phyloP scores from a whole-genome alignment of 1,139 yeast genomes.

The Suhomyces atakaporum region DNA sequence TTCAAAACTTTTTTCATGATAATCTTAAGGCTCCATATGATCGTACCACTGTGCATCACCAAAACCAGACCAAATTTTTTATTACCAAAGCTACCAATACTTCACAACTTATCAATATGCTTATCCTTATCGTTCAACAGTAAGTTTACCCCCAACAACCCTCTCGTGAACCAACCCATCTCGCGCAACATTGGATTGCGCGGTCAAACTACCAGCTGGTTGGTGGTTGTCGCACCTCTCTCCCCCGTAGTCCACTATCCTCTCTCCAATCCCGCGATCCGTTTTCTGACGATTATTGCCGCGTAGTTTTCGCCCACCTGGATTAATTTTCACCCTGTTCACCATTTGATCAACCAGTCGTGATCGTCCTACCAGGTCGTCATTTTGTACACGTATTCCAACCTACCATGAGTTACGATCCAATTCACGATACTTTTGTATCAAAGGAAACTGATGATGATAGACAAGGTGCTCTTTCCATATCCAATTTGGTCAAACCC shows the following conservation, averaged over 20 bases:
- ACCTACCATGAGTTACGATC: constrained; percentile 21
- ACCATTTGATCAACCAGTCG: constrained; percentile 6
- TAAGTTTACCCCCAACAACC: too few species aligned
- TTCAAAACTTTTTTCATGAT: too few species aligned
- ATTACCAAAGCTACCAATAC: too few species aligned
- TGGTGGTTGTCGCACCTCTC: background rate
- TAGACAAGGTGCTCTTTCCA: constrained; percentile 14
- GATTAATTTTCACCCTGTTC: constrained; percentile 1
- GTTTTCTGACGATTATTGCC: background rate
- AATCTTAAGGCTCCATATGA: too few species aligned
- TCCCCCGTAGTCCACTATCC: background rate
- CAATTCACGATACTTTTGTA: constrained; percentile 22
- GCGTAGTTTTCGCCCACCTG: background rate
- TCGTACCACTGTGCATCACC: too few species aligned
- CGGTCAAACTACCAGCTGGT: constrained; percentile 3
- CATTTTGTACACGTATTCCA: constrained; percentile 10
- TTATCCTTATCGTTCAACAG: background rate
- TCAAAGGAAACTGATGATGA: constrained; percentile 12
- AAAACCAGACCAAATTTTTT: too few species aligned
- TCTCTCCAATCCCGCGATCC: background rate
- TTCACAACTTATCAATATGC: too few species aligned
- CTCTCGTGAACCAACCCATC: constrained; percentile 1
- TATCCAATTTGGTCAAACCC: constrained; percentile 18
- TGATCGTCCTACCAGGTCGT: constrained; percentile 11
- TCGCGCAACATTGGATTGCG: constrained; percentile 8